Base-by-base conservation (phyloP, 2,329 filamentous ascomycete genomes). In the Colletotrichum nymphaeae region DNA sequence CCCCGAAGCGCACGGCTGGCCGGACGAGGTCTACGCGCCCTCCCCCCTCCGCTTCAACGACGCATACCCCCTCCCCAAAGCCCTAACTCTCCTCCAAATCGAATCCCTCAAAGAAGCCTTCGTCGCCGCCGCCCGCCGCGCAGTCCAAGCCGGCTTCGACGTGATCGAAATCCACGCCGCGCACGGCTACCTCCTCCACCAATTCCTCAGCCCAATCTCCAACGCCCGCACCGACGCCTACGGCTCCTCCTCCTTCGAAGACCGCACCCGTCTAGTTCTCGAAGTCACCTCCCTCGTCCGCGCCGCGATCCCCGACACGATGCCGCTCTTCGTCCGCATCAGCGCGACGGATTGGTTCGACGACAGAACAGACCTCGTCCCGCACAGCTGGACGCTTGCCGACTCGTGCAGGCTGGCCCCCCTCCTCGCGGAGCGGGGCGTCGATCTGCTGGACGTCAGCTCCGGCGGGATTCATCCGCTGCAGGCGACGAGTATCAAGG, bases 331-430 rank as follows among this genome's bases (percentile, higher is more conserved):
- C 78, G 84, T 94, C 12, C 90, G 94, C 28, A 88, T 96, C 76
- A 92, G 89, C n/a, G 93, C 92, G 0, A 92, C 91, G 0, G 94
- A 96, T 78, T 95, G 93, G 92, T 86, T 95, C 0, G 92, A 95
- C 72, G 85, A 88, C 70, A 86, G 88, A 62, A 86, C 86, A 1
- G 84, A 86, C 9, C 86, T 85, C 46, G 80, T 86, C 24, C 83
- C 86, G 12, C 88, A 91, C 76, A 90, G 88, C 77, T 97, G 94
- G 94, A 93, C 88, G 0, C 76, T 90, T 2, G 87, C 91, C 19
- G 88, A 96, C 67, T 91, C 90, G 0, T 86, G 90, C 35, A 85
- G 85, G 62, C 87, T 97, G 1, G 92, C 93, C 0, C 80, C 86
- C 58, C 82, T 92, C 0, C 84, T 97, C 0, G 91, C 91, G 0